Percentiles rank a stretch among this genome's conserved stretches.
phyloP scores from a whole-genome alignment of 2,329 filamentous ascomycete genomes.

The Exophiala spinifera region DNA sequence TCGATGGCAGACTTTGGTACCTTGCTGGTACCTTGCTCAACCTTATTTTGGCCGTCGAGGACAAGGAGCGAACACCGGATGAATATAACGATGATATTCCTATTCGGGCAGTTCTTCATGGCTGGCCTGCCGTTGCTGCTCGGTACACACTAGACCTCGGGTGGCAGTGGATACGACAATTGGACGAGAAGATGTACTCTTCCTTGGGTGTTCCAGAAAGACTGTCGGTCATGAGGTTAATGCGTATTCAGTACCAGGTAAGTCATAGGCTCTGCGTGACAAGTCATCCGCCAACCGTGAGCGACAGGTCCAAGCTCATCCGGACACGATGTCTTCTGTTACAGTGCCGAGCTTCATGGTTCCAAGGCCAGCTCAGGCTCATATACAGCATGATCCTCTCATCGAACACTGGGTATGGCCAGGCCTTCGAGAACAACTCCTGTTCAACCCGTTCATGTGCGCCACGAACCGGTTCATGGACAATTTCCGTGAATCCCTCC shows the following conservation, averaged over 20 bases:
- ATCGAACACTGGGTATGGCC: constrained; percentile 35
- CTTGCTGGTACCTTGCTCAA: constrained; percentile 10
- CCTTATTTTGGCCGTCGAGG: constrained; percentile 1
- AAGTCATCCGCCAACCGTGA: no score
- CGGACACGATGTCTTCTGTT: no score
- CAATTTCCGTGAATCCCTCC: constrained; percentile 11
- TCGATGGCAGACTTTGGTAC: constrained; percentile 16
- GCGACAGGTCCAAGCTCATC: no score
- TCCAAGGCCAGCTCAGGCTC: constrained; percentile 1
- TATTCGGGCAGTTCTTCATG: constrained; percentile 18
- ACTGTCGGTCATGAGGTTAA: constrained; percentile 14
- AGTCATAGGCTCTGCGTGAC: no score
- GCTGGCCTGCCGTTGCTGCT: constrained; percentile 19
- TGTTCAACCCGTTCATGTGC: constrained; percentile 5
- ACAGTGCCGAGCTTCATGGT: no score
- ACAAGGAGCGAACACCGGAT: background rate
- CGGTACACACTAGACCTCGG: constrained; percentile 16
- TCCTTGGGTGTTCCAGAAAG: constrained; percentile 16
- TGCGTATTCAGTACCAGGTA: constrained; percentile 18
- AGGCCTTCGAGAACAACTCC: constrained; percentile 28
- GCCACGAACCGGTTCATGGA: constrained; percentile 20
- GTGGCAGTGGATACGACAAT: constrained; percentile 13
- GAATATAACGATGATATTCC: constrained; percentile 9
- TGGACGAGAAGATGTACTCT: constrained; percentile 16
- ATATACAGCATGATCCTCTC: constrained; percentile 9